Evolutionary conservation across 805 yeast genomes (phyloP).

Genomic region (Blastobotrys mokoenaii): DNA sequence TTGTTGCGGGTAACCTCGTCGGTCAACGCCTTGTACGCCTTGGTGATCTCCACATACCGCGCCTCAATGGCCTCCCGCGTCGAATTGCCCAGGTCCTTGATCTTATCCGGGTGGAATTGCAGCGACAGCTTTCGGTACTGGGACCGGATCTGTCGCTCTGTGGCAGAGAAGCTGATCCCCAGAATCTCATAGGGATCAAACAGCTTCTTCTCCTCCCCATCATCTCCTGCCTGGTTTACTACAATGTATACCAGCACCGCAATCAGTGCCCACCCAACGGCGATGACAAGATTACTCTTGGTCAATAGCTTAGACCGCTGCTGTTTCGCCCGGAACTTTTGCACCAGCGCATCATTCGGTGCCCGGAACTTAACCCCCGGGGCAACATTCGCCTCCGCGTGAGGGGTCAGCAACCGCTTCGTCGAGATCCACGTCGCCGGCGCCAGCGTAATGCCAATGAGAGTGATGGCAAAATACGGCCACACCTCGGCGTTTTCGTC

Average conservation of each 20-base stretch:
- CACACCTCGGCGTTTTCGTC: constrained; percentile 88
- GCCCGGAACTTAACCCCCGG: constrained; percentile 18
- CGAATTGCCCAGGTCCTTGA: constrained; percentile 47
- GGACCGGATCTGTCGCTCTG: constrained; percentile 70
- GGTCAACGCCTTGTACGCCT: constrained; percentile 92
- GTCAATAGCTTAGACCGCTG: constrained; percentile 20
- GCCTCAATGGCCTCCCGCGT: constrained; percentile 63
- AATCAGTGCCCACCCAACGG: constrained; percentile 56
- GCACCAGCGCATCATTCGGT: constrained; percentile 12
- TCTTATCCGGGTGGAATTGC: constrained; percentile 89
- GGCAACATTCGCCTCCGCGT: constrained; percentile 8
- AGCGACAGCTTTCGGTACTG: constrained; percentile 81
- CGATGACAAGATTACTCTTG: constrained; percentile 31
- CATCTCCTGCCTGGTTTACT: constrained; percentile 24
- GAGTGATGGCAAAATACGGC: constrained; percentile 82
- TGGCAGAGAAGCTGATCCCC: constrained; percentile 59
- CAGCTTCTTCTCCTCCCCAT: constrained; percentile 25
- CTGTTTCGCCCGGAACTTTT: constrained; percentile 20
- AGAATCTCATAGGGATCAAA: constrained; percentile 91
- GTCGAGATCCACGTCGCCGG: constrained; percentile 42
- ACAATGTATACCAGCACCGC: constrained; percentile 34
- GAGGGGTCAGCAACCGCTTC: constrained; percentile 13
- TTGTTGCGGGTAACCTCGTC: constrained; percentile 81
- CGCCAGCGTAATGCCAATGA: constrained; percentile 55
- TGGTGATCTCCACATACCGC: constrained; percentile 68